Base-by-base conservation (phyloP, 2,329 filamentous ascomycete genomes). In the Teratosphaeria epicoccoides region DNA sequence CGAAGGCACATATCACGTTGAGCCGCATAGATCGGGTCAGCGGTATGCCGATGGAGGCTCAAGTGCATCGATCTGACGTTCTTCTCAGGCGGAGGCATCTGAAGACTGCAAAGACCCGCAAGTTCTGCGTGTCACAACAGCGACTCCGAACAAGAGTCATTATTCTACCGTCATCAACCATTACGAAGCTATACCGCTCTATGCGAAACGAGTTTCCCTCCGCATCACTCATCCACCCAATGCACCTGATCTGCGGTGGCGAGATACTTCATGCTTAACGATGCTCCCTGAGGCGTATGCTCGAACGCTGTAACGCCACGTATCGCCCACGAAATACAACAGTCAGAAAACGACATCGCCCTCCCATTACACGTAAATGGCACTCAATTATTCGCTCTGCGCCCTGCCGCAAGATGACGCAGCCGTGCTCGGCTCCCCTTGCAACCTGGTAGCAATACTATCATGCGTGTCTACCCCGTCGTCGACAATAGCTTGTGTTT, bases 321-420 rank as follows among this genome's bases (percentile, higher is more conserved):
- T 9, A 2, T 17, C 33, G 33, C 33, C 33, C 9, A 17, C 33
- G 14, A 40, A 20, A 40, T 40, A 17, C 33, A 17, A 17, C 33
- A 40, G 10, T 17, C n/a, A 9, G 33, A 40, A 40, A 40, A 7
- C 20, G 14, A 7, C 14, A 17, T 9, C 9, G 6, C 17, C 33
- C 20, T 17, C 14, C 14, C n/a, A 20, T n/a, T 17, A 17, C 33
- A 17, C 33, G n/a, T 17, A 17, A 17, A 14, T 40, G 33, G 17
- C 33, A 40, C 9, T 40, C 33, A 6, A 7, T 40, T 9, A 20
- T 17, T 40, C n/a, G 20, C 33, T 40, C n/a, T 17, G 33, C 17
- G 33, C 33, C 33, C 20, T 40, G 4, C 72, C 72, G 33, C 69
- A 73, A 81, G 85, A 50, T 40, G 10, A 46, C 20, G 52, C 25